A percentile compares a stretch with the other conserved stretches of the same genome.
Conservation (phyloP, 768 basidiomycete species). For the Myochromella boudieri region DNA sequence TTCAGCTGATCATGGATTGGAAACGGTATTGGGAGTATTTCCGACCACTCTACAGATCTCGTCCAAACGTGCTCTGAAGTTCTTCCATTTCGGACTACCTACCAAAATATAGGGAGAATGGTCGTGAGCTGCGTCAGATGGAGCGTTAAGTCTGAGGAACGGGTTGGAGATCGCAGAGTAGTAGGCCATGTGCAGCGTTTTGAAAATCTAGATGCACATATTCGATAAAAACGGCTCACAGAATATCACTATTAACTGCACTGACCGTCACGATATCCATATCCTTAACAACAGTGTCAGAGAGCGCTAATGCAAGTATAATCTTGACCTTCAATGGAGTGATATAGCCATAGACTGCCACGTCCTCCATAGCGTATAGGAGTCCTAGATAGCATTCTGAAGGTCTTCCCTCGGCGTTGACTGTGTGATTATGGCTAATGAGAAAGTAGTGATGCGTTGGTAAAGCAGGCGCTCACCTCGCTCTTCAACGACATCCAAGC, state of each 20-base stretch:
- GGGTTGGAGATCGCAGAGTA: constrained; percentile 83
- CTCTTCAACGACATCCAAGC: constrained; percentile 89
- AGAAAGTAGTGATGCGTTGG: constrained; percentile 6
- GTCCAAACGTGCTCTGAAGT: constrained; percentile 70
- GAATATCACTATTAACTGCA: no score
- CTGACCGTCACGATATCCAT: constrained; percentile 74
- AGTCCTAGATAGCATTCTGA: constrained; percentile 83
- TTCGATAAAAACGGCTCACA: no score
- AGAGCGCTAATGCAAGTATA: constrained; percentile 73
- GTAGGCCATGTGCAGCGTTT: constrained; percentile 87
- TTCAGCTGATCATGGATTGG: constrained; percentile 14
- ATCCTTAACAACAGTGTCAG: constrained; percentile 81
- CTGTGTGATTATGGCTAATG: constrained; percentile 28
- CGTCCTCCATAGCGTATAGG: constrained; percentile 89
- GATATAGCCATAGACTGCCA: constrained; percentile 90
- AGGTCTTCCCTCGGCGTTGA: constrained; percentile 54
- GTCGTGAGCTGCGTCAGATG: constrained; percentile 48
- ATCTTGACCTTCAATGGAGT: constrained; percentile 89
- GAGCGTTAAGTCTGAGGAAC: constrained; percentile 67
- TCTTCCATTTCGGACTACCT: constrained; percentile 67
- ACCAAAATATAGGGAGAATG: constrained; percentile 55
- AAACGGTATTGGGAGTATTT: constrained; percentile 29
- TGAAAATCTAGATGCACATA: constrained; percentile 63
- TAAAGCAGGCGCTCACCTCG: constrained; percentile 55
- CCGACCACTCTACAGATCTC: constrained; percentile 67